Base-by-base conservation (phyloP, 2,329 filamentous ascomycete genomes). In the Chaetomium globosum region DNA sequence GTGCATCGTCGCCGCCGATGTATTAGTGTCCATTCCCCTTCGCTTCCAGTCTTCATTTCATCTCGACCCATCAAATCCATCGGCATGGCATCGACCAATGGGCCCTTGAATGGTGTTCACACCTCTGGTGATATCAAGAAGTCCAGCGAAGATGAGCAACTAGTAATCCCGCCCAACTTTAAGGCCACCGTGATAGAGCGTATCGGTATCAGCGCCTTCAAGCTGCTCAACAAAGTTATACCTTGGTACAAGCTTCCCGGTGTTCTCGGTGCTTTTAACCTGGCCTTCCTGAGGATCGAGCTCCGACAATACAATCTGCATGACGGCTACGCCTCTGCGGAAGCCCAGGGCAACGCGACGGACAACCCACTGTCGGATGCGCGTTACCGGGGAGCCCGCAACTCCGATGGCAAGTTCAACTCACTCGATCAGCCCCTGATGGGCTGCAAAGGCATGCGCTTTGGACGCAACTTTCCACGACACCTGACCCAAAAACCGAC, bases 351-450 rank as follows among this genome's bases (percentile, higher is more conserved):
- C 39, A 78, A 67, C 16, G 57, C 70, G 5, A 48, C 63, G 16
- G 67, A 68, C 19, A 69, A 74, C 1, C 75, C 75, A 1, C 61
- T 77, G 54, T 63, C 70, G 0, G 73, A 77, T 51, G 60, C 73
- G 13, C 72, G 76, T 4, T 80, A 73, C 52, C 66, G 76, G 2
- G 65, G 71, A 33, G 75, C 76, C 0, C 75, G 80, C 13, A 74
- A 81, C 66, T 80, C 79, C 6, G 79, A 81, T 68, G 80, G 80
- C 26, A 73, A 77, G 39, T 79, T 77, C 74, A 82, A 82, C 59
- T 76, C 76, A 5, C 72, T 79, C 16, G 72, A 76, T 4, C 68
- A 73, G 65, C 80, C 78, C 0, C 74, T 72, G 52, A 82, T 82
- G 80, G 80, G 80, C 1, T 81, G 79, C 56, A 67, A 74, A 0